Conservation (phyloP, 2,329 filamentous ascomycete species). For the Stromatinia cepivora region DNA sequence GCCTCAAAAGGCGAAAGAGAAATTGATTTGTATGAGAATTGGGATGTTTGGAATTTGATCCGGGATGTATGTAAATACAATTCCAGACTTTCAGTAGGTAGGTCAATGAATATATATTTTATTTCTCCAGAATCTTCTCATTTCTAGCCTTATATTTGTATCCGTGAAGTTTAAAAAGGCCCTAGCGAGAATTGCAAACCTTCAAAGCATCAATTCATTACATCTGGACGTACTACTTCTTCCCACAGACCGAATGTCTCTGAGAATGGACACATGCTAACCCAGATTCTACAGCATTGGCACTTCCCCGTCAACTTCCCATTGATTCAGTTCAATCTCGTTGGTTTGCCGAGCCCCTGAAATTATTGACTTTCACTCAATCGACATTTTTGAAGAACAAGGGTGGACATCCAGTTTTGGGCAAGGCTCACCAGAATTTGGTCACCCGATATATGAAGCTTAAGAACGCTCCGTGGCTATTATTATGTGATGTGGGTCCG, state of each 20-base stretch:
- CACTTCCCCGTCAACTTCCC: slow-evolving; percentile 59
- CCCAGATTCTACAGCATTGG: slow-evolving; percentile 44
- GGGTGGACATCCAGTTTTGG: slow-evolving; percentile 61
- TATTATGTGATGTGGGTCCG: slow-evolving; percentile 64
- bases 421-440: slow-evolving; percentile 60
- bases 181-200: slow-evolving; percentile 32
- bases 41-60: slow-evolving; percentile 94
- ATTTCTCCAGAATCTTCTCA: neutral
- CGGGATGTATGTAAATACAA: slow-evolving; percentile 84
- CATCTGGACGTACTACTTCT: slow-evolving; percentile 38
- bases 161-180: slow-evolving; percentile 26
- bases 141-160: neutral
- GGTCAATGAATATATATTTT: slow-evolving; percentile 44
- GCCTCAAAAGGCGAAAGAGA: slow-evolving; percentile 46
- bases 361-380: slow-evolving; percentile 57
- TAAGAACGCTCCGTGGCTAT: slow-evolving; percentile 61
- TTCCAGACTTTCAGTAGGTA: slow-evolving; percentile 79
- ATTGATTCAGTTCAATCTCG: slow-evolving; percentile 61
- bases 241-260: neutral
- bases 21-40: slow-evolving; percentile 73
- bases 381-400: slow-evolving; percentile 61
- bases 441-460: slow-evolving; percentile 64
- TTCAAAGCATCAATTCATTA: slow-evolving; percentile 32
- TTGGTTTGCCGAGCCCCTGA: slow-evolving; percentile 69
- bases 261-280: slow-evolving; percentile 27